Evolutionary conservation across 2,329 filamentous ascomycete genomes (phyloP), one percentile per base, ranked within the genome.

Genomic region (Phialemonium atrogriseum): DNA sequence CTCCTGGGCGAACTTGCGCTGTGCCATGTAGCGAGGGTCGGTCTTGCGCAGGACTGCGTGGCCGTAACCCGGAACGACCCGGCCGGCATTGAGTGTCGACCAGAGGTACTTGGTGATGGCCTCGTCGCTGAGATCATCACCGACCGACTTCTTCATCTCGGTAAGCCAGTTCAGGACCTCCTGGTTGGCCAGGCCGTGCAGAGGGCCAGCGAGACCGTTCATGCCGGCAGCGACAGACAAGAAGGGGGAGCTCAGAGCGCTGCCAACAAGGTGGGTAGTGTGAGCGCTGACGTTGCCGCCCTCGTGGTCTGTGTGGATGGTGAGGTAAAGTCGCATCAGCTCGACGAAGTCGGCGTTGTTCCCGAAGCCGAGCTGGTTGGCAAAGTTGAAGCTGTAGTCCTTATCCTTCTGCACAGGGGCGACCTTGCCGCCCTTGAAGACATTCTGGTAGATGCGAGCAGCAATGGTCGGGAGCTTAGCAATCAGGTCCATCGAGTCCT

Each of bases 351-450:
- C 89, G 54, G 77, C 72, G 79, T 98, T 96, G 55, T 82, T 78
- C 52, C 84, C 84, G 62, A 91, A 98, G 55, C 91, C 91, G 51
- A 98, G 86, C 79, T 94, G 87, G 80, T 96, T 96, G 67, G 91
- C 88, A 62, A 98, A 84, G 83, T 98, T 98, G 84, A 82, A 98
- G 52, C 81, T 77, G 73, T 95, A 98, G 62, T 98, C 91, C 84
- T 96, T 91, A 72, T 96, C 89, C 77, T 94, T 93, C 75, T 96
- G 81, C 61, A 94, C 77, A 34, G 87, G 62, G 39, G 86, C 84
- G 48, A 98, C 89, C 81, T 96, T 96, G 70, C 91, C 91, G 58
- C 94, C 91, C 80, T 96, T 95, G 85, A 94, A 98, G 62, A 96
- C 82, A 65, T 98, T 98, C 73, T 94, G 91, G 81, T 98, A 98